A percentile compares a stretch with the other conserved stretches of the same genome.
Conservation (phyloP, 768 basidiomycete species). For the Boletus reticulatus region DNA sequence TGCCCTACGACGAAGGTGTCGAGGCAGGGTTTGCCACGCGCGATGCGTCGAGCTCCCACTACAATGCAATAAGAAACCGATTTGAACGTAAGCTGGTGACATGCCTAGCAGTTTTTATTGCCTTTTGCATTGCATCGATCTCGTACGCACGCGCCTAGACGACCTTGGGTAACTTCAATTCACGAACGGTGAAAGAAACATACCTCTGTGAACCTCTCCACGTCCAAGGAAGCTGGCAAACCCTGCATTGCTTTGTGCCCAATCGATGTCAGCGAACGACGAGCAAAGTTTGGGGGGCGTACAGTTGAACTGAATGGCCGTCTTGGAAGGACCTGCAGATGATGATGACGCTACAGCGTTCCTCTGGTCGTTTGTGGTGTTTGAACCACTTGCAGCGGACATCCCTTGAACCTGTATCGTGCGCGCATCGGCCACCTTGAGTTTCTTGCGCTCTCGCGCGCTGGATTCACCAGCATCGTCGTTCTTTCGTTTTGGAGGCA, state of each 20-base stretch:
- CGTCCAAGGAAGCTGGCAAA: conserved; percentile 74
- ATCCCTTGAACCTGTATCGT: conserved; percentile 61
- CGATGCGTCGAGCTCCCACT: conserved; percentile 74
- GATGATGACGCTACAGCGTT: conserved; percentile 30
- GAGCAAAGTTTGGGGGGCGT: conserved; percentile 6
- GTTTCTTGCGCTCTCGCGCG: conserved; percentile 64
- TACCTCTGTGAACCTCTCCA: conserved; percentile 88
- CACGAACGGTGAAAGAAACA: conserved; percentile 3
- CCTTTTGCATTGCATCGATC: conserved; percentile 84
- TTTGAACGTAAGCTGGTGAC: not conserved
- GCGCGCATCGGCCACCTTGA: conserved; percentile 60
- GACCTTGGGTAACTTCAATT: not conserved
- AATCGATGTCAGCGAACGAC: not conserved
- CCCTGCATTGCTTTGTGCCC: conserved; percentile 47
- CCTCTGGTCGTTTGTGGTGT: conserved; percentile 3
- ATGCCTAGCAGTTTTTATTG: conserved; percentile 80
- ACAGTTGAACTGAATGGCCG: conserved; percentile 40
- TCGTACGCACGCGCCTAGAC: conserved; percentile 83
- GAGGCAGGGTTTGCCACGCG: conserved; percentile 90
- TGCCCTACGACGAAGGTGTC: conserved; percentile 87
- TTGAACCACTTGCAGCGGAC: conserved; percentile 7
- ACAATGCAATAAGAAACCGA: not conserved
- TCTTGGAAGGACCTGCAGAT: conserved; percentile 38
- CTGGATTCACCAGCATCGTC: conserved; percentile 30
- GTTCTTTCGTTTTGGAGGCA: conserved; percentile 43